Evolutionary conservation across 208 protist genomes (phyloP).

Genomic region (Porcisia hertigi): DNA sequence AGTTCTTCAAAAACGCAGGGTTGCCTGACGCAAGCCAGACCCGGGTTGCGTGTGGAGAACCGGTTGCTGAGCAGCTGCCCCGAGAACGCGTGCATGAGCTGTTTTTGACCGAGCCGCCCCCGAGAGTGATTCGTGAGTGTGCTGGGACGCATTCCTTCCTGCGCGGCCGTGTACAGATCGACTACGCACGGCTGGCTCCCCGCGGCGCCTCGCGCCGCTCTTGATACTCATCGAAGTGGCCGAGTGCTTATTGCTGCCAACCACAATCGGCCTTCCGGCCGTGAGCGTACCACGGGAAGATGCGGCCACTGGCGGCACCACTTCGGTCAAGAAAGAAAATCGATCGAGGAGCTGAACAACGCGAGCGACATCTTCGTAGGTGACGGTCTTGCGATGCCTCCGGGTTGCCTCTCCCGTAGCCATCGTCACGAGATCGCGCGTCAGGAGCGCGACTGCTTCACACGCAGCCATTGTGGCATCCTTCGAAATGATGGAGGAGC

Average conservation of each 20-base stretch:
- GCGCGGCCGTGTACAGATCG: constrained; percentile 2
- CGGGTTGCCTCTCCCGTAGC: constrained; percentile 59
- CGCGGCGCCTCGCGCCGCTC: not conserved
- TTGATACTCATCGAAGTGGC: not conserved
- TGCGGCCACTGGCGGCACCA: constrained; percentile 42
- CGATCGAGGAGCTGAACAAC: constrained; percentile 68
- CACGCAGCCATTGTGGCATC: constrained; percentile 47
- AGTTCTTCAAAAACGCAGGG: constrained; percentile 38
- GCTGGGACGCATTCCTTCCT: not conserved
- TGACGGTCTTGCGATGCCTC: constrained; percentile 54
- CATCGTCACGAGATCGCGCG: constrained; percentile 50
- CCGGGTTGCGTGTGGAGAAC: constrained; percentile 11
- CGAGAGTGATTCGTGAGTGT: not conserved
- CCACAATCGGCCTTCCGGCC: constrained; percentile 18
- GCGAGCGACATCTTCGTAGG: constrained; percentile 68
- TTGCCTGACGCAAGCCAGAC: constrained; percentile 31
- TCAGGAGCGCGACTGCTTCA: constrained; percentile 68
- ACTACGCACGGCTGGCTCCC: not conserved
- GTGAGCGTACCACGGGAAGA: not conserved
- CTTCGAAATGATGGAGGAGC: constrained; percentile 52
- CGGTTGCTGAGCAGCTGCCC: not conserved
- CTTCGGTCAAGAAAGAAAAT: constrained; percentile 61
- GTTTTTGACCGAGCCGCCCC: constrained; percentile 8
- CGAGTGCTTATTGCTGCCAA: constrained; percentile 7
- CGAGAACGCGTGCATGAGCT: constrained; percentile 3